phyloP scores from a whole-genome alignment of 2,329 filamentous ascomycete genomes.

The Leptoxyphium fumago region DNA sequence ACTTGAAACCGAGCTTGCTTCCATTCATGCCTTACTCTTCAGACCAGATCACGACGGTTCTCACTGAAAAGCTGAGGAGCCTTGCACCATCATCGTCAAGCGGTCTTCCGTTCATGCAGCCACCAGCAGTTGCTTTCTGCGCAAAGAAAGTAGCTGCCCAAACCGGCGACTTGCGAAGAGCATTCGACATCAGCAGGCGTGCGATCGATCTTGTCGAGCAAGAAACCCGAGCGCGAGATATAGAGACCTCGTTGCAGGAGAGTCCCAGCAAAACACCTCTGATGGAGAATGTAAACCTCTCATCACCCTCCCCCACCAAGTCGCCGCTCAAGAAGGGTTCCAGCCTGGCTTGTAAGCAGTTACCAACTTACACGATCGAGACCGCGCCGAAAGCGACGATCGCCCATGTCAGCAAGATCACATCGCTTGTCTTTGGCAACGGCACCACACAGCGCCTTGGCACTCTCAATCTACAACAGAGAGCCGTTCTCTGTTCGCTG shows the following conservation, averaged over 20 bases:
- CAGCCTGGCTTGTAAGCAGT: conserved; percentile 35
- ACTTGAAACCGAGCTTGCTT: conserved; percentile 75
- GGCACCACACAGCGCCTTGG: conserved; percentile 73
- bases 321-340: conserved; percentile 30
- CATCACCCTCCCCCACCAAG: conserved; percentile 34
- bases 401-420: conserved; percentile 80
- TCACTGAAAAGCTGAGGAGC: conserved; percentile 67
- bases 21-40: conserved; percentile 89
- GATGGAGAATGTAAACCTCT: conserved; percentile 66
- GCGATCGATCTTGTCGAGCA: conserved; percentile 79
- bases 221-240: conserved; percentile 63
- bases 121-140: conserved; percentile 83
- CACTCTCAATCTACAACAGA: conserved; percentile 87
- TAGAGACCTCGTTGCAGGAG: conserved; percentile 41
- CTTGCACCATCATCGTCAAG: conserved; percentile 39
- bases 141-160: conserved; percentile 90
- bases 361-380: conserved; percentile 48
- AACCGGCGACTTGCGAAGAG: conserved; percentile 85
- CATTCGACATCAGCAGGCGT: conserved; percentile 83
- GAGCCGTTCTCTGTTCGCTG: conserved; percentile 80
- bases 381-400: conserved; percentile 82
- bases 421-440: conserved; percentile 77
- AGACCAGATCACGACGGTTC: conserved; percentile 71
- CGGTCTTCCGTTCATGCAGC: conserved; percentile 78
- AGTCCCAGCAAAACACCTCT: conserved; percentile 60